A percentile compares a stretch with the other conserved stretches of the same genome.
Conservation (phyloP, 345 rosid species). For the Acer yangbiense region DNA sequence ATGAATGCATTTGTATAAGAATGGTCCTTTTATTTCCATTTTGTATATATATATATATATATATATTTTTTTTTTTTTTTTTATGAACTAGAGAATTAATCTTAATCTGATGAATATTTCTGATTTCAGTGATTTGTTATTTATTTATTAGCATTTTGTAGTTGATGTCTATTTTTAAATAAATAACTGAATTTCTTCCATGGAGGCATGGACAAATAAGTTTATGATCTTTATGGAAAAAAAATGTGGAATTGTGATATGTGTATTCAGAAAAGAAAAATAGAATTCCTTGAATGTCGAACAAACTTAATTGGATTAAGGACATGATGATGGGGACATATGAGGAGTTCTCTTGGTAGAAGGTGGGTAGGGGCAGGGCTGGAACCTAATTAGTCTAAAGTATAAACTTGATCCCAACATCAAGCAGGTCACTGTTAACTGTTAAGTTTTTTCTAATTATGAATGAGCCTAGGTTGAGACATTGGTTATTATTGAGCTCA, state of each 20-base stretch:
- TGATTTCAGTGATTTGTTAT: background rate
- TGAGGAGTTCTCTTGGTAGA: background rate
- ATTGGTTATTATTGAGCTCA: too few species aligned
- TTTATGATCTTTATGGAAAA: background rate
- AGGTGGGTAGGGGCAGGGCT: background rate
- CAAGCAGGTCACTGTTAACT: background rate
- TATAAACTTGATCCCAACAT: background rate
- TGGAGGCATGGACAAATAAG: background rate
- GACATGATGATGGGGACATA: background rate
- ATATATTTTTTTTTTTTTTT: background rate
- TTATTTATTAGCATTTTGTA: background rate
- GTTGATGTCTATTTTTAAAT: slow-evolving; percentile 3
- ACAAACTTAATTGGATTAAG: background rate
- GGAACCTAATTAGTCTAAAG: background rate
- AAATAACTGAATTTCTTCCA: background rate
- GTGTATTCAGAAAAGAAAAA: background rate
- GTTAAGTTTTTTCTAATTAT: background rate
- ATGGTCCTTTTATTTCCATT: background rate
- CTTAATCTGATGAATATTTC: background rate
- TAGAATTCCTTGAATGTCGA: background rate
- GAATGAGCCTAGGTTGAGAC: too few species aligned
- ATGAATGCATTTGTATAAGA: slow-evolving; percentile 5
- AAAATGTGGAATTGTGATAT: background rate
- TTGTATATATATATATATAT: background rate
- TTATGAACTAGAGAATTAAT: background rate